phyloP scores from a whole-genome alignment of 805 yeast genomes.

The Kazachstania taianensis region DNA sequence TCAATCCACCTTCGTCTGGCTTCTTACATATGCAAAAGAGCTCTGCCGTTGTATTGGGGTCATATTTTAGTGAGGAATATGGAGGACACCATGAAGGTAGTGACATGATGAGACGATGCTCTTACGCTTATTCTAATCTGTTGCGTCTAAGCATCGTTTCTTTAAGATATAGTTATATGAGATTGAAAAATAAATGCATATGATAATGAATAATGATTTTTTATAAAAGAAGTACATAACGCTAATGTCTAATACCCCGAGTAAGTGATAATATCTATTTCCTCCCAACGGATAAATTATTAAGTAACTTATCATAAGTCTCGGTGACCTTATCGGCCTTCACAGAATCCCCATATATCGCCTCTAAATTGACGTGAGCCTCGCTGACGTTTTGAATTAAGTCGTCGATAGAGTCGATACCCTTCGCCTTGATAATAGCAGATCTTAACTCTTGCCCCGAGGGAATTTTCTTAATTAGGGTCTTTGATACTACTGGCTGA shows the following conservation, averaged over 20 bases:
- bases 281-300: conserved; percentile 42
- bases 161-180: too few relatives aligned
- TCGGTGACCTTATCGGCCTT: conserved; percentile 29
- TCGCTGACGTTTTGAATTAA: conserved; percentile 56
- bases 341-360: conserved; percentile 33
- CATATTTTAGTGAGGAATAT: conserved; percentile 15
- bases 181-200: too few relatives aligned
- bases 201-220: too few relatives aligned
- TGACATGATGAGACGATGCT: too few relatives aligned
- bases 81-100: conserved; percentile 29
- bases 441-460: conserved; percentile 39
- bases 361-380: conserved; percentile 41
- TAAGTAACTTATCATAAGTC: conserved; percentile 60
- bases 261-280: too few relatives aligned
- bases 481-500: conserved; percentile 2
- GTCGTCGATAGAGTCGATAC: conserved; percentile 59
- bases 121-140: too few relatives aligned
- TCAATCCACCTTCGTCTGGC: conserved; percentile 69
- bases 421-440: conserved; percentile 62
- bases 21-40: conserved; percentile 68
- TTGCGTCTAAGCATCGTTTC: too few relatives aligned
- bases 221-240: too few relatives aligned
- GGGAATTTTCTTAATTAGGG: conserved; percentile 29
- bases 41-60: conserved; percentile 38
- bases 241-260: too few relatives aligned